These are phyloP conservation scores for Scedosporium apiospermum DNA, from an alignment of 2,329 filamentous ascomycete genomes.

Conservation along the genomic window DNA sequence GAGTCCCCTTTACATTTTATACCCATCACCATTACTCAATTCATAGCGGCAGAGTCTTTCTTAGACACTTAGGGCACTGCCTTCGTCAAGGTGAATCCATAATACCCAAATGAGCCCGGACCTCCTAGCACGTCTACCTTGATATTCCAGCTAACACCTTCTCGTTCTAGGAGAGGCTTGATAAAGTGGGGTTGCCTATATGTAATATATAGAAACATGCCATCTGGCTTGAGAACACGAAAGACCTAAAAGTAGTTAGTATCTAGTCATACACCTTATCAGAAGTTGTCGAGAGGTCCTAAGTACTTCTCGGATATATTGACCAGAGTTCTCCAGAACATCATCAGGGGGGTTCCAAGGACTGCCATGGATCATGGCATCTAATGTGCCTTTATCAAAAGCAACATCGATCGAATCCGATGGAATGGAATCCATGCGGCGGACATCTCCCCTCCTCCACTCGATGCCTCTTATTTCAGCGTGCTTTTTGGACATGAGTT, in stretches of 20 bases:
- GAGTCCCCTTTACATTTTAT: too few relatives aligned
- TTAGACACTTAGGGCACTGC: background rate
- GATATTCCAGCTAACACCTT: constrained; percentile 30
- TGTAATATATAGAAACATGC: constrained; percentile 41
- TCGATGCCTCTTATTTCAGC: constrained; percentile 27
- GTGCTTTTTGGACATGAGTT: constrained; percentile 39
- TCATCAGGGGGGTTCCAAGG: constrained; percentile 42
- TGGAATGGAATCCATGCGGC: constrained; percentile 32
- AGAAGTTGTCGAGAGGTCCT: background rate
- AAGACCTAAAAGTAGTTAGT: constrained; percentile 21
- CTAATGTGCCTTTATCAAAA: constrained; percentile 47
- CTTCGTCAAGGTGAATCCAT: constrained; percentile 31
- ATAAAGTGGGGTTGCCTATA: constrained; percentile 47
- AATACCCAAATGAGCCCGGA: constrained; percentile 37
- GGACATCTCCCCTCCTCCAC: constrained; percentile 42
- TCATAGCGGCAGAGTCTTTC: too few relatives aligned
- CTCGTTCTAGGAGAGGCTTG: constrained; percentile 31
- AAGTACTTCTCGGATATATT: constrained; percentile 33
- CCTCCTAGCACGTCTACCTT: constrained; percentile 30
- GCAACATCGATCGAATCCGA: constrained; percentile 39
- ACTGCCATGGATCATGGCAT: constrained; percentile 46
- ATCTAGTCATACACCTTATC: background rate
- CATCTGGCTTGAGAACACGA: constrained; percentile 36
- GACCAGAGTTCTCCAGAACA: constrained; percentile 34
- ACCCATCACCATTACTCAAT: too few relatives aligned